Percentiles rank a stretch among this genome's conserved stretches.
Conservation (phyloP, 805 yeast species). For the Nakazawaea wickerhamii region DNA sequence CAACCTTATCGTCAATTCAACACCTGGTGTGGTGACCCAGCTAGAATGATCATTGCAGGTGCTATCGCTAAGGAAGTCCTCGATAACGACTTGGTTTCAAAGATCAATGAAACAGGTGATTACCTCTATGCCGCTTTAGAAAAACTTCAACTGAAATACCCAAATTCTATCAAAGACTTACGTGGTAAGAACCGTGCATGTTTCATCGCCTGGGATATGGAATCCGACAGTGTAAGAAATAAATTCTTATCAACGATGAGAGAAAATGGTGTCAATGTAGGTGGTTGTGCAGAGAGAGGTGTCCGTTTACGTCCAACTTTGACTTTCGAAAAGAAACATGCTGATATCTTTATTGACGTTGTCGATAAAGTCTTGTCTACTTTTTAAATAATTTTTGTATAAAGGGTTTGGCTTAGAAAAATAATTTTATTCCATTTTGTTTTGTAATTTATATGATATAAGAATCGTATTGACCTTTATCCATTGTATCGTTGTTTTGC, state of each 20-base stretch:
- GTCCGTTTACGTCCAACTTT: conserved; percentile 64
- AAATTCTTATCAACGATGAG: conserved; percentile 40
- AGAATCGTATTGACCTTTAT: no score
- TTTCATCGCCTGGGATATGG: conserved; percentile 61
- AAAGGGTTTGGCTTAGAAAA: background rate
- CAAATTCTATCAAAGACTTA: conserved; percentile 38
- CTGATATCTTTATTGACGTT: conserved; percentile 46
- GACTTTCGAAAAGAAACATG: conserved; percentile 56
- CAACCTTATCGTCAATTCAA: conserved; percentile 66
- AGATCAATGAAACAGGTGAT: conserved; percentile 47
- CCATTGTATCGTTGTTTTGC: no score
- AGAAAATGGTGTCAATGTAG: conserved; percentile 54
- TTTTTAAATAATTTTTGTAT: background rate
- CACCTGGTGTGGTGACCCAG: conserved; percentile 78
- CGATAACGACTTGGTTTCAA: conserved; percentile 42
- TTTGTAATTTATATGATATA: no score
- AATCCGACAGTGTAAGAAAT: conserved; percentile 38
- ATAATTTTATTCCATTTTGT: no score
- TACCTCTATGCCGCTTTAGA: conserved; percentile 43
- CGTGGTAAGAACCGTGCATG: conserved; percentile 63
- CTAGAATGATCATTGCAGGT: conserved; percentile 59
- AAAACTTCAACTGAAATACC: conserved; percentile 33
- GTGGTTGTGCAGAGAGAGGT: conserved; percentile 58
- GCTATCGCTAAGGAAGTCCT: conserved; percentile 51
- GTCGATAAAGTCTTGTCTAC: conserved; percentile 28